These are phyloP conservation scores for Paraphaeosphaeria minitans DNA, from an alignment of 2,329 filamentous ascomycete genomes.

Conservation along the genomic window DNA sequence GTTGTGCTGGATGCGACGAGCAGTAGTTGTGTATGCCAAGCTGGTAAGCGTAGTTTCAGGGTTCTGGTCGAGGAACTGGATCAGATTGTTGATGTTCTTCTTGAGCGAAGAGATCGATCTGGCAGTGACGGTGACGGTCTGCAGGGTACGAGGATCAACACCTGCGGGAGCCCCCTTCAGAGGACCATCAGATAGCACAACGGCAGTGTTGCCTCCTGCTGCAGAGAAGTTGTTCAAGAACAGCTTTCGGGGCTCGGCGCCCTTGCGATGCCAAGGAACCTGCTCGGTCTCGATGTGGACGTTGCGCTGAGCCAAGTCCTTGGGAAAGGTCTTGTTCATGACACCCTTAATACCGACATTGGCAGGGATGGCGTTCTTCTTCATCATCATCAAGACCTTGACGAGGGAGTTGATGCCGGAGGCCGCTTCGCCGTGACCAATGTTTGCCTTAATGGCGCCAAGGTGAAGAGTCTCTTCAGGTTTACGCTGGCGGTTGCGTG, in stretches of 20 bases:
- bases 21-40: slow-evolving; percentile 59
- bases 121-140: slow-evolving; percentile 57
- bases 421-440: slow-evolving; percentile 60
- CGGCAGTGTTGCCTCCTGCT: slow-evolving; percentile 59
- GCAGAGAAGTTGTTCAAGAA: slow-evolving; percentile 62
- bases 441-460: slow-evolving; percentile 62
- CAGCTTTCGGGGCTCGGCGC: slow-evolving; percentile 54
- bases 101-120: slow-evolving; percentile 58
- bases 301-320: slow-evolving; percentile 58
- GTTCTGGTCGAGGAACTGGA: slow-evolving; percentile 54
- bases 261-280: slow-evolving; percentile 54
- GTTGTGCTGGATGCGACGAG: slow-evolving; percentile 60
- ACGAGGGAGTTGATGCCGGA: slow-evolving; percentile 60
- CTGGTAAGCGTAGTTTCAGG: slow-evolving; percentile 53
- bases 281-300: slow-evolving; percentile 57
- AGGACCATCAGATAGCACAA: slow-evolving; percentile 59
- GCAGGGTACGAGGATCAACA: slow-evolving; percentile 53
- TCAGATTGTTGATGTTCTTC: slow-evolving; percentile 56
- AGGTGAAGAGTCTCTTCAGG: slow-evolving; percentile 57
- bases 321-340: slow-evolving; percentile 61
- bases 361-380: slow-evolving; percentile 59
- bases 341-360: slow-evolving; percentile 62
- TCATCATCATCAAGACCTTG: slow-evolving; percentile 61
- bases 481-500: slow-evolving; percentile 55
- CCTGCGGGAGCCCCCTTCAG: slow-evolving; percentile 48